phyloP scores from a whole-genome alignment of 2,329 filamentous ascomycete species.

The Eutypella sp. region DNA sequence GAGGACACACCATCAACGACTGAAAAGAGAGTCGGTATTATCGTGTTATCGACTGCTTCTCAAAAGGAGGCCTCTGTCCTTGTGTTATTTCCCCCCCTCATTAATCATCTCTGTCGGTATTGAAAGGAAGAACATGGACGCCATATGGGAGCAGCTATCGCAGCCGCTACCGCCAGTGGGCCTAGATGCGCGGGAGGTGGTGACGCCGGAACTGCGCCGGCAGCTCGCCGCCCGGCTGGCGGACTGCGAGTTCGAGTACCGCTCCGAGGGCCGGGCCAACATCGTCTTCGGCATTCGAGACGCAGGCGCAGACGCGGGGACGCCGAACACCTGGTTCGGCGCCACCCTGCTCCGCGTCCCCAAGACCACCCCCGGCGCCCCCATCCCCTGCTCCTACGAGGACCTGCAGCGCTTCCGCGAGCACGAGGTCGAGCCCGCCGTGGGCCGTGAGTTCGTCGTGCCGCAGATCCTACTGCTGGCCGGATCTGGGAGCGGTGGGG shows the following conservation, averaged over 20 bases:
- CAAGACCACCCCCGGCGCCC: slow-evolving; percentile 47
- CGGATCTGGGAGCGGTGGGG: too few relatives aligned
- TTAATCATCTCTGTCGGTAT: too few relatives aligned
- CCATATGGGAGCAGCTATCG: slow-evolving; percentile 21
- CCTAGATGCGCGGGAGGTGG: slow-evolving; percentile 8
- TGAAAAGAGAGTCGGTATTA: too few relatives aligned
- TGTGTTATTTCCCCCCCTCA: not conserved
- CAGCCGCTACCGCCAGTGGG: slow-evolving; percentile 14
- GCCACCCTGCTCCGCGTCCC: slow-evolving; percentile 56
- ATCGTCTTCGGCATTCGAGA: slow-evolving; percentile 61
- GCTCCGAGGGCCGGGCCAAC: slow-evolving; percentile 72
- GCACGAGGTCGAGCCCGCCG: slow-evolving; percentile 46
- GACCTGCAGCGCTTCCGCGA: slow-evolving; percentile 44
- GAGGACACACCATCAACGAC: too few relatives aligned
- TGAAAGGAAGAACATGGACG: slow-evolving; percentile 3
- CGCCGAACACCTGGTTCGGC: slow-evolving; percentile 24
- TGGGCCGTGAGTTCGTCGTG: slow-evolving; percentile 28
- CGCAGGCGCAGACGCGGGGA: slow-evolving; percentile 7
- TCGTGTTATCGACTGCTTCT: too few relatives aligned
- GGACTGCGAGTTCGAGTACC: slow-evolving; percentile 30
- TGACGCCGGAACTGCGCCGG: slow-evolving; percentile 14
- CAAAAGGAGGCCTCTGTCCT: too few relatives aligned
- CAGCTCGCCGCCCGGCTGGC: slow-evolving; percentile 14
- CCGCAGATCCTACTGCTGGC: slow-evolving; percentile 27
- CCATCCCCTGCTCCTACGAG: slow-evolving; percentile 38